phyloP scores from a whole-genome alignment of 257 asterid species.

The Solanum piurae region DNA sequence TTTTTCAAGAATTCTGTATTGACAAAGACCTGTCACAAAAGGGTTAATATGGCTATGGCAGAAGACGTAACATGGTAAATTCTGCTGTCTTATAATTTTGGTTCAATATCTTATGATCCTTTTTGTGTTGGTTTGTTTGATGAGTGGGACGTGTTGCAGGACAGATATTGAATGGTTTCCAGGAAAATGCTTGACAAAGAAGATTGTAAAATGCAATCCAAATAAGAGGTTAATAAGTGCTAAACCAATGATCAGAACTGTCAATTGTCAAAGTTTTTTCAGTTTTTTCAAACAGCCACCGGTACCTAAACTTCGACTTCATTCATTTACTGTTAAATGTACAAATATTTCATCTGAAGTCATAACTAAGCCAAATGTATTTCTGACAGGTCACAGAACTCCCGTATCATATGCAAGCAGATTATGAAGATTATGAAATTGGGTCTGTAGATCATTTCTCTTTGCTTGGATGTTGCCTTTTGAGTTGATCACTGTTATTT shows the following conservation, averaged over 20 bases:
- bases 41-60: conserved; percentile 53
- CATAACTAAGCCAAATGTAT: not conserved
- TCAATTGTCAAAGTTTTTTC: conserved; percentile 70
- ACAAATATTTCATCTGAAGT: not conserved
- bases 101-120: not conserved
- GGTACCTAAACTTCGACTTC: not conserved
- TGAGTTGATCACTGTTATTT: not conserved
- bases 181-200: conserved; percentile 67
- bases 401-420: conserved; percentile 62
- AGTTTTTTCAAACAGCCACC: conserved; percentile 61
- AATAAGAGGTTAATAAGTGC: conserved; percentile 42
- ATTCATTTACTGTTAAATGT: not conserved
- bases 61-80: conserved; percentile 68
- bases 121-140: not conserved
- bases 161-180: conserved; percentile 63
- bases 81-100: not conserved
- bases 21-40: conserved; percentile 63
- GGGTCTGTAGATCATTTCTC: conserved; percentile 40
- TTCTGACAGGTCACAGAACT: conserved; percentile 53
- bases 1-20: conserved; percentile 66
- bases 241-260: conserved; percentile 48
- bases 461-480: not conserved
- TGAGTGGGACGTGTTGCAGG: conserved; percentile 29
- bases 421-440: conserved; percentile 32
- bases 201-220: conserved; percentile 27